These are phyloP conservation scores for Phytophthora meadii DNA, from an alignment of 352 stramenopile genomes.

Conservation along the genomic window DNA sequence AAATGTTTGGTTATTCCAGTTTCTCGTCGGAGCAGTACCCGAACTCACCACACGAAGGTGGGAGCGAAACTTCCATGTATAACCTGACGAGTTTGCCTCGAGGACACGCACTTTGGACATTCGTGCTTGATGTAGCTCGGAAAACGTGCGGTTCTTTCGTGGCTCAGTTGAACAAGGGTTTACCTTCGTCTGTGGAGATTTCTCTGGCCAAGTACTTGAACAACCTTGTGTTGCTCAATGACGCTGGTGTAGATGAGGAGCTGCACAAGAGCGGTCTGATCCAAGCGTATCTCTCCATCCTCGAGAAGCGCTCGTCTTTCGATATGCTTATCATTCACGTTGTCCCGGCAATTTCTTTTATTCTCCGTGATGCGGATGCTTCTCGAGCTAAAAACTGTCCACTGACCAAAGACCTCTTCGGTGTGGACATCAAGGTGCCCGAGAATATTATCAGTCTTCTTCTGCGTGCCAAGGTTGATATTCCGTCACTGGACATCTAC, in stretches of 20 bases:
- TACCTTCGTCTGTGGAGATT: slow-evolving; percentile 83
- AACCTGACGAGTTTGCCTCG: slow-evolving; percentile 70
- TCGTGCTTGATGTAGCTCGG: slow-evolving; percentile 53
- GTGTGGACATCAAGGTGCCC: slow-evolving; percentile 46
- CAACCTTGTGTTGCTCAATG: slow-evolving; percentile 76
- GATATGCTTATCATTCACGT: slow-evolving; percentile 91
- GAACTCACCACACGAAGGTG: slow-evolving; percentile 60
- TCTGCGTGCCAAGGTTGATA: slow-evolving; percentile 65
- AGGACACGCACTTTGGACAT: slow-evolving; percentile 65
- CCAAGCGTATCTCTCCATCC: slow-evolving; percentile 68
- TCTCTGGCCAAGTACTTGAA: slow-evolving; percentile 85
- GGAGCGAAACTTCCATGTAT: slow-evolving; percentile 82
- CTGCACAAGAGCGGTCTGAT: slow-evolving; percentile 70
- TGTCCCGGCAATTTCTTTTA: slow-evolving; percentile 79
- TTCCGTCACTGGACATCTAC: slow-evolving; percentile 76
- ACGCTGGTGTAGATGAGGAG: slow-evolving; percentile 64
- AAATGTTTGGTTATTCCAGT: slow-evolving; percentile 59
- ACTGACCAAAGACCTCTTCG: slow-evolving; percentile 80
- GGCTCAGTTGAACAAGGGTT: slow-evolving; percentile 61
- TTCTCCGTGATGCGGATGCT: slow-evolving; percentile 76
- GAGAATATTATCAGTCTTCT: slow-evolving; percentile 69
- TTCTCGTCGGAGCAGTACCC: slow-evolving; percentile 69
- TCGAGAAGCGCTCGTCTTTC: slow-evolving; percentile 73
- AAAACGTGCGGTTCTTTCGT: slow-evolving; percentile 60
- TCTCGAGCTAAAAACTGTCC: slow-evolving; percentile 71